A percentile compares a stretch with the other conserved stretches of the same genome.
Conservation (phyloP, 2,329 filamentous ascomycete genomes). For the Arthrobotrys conoides region DNA sequence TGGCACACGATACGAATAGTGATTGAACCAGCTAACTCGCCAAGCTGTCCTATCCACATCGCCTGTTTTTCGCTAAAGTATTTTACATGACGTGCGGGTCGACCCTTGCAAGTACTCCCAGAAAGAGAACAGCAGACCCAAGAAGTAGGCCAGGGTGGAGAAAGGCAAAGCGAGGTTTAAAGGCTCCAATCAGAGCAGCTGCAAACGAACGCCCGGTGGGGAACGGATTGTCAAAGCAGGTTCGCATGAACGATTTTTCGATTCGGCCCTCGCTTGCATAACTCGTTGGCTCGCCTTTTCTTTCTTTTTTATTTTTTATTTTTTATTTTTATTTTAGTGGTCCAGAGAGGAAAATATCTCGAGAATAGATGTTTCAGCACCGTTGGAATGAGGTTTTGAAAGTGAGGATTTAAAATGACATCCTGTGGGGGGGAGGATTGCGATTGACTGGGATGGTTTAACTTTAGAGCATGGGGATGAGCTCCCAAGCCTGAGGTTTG, state of each 20-base stretch:
- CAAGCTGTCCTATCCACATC: constrained; percentile 28
- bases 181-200: constrained; percentile 25
- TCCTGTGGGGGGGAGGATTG: too few species aligned
- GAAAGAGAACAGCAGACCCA: background rate
- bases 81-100: constrained; percentile 23
- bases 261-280: background rate
- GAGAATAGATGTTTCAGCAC: constrained; percentile 8
- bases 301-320: background rate
- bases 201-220: constrained; percentile 16
- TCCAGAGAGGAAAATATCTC: constrained; percentile 3
- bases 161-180: background rate
- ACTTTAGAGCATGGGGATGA: constrained; percentile 1
- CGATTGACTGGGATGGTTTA: background rate
- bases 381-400: constrained; percentile 4
- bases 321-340: background rate
- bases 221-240: constrained; percentile 6
- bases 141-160: background rate
- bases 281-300: background rate
- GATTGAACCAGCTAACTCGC: background rate
- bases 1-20: background rate
- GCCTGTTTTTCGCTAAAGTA: constrained; percentile 25
- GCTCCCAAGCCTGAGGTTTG: background rate
- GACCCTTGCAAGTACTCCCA: too few species aligned
- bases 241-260: background rate
- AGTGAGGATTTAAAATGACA: background rate